A percentile compares a stretch with the other conserved stretches of the same genome.
phyloP scores from a whole-genome alignment of 306 rosid species.

The Quercus mongolica region DNA sequence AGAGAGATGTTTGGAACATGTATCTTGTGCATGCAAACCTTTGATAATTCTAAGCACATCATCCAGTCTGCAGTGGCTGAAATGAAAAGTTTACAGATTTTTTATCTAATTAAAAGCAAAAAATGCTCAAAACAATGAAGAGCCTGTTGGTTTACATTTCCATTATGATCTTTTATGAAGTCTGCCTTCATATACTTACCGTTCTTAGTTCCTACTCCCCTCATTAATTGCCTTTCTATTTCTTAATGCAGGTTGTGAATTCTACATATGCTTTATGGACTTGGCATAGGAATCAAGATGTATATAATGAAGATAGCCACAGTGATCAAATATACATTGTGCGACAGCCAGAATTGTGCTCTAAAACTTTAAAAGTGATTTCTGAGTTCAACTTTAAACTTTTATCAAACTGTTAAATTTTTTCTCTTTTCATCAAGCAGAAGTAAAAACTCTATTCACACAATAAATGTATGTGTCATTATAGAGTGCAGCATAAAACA shows the following conservation, averaged over 20 bases:
- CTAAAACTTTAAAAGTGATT: constrained; percentile 36
- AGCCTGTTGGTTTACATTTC: neutral
- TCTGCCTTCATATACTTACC: neutral
- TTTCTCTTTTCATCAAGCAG: neutral
- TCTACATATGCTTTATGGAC: constrained; percentile 86
- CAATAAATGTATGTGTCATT: neutral
- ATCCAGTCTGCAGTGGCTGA: neutral
- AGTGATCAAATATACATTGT: constrained; percentile 85
- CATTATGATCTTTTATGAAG: neutral
- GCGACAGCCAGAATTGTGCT: constrained; percentile 68
- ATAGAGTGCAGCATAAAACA: neutral
- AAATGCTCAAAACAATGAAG: neutral
- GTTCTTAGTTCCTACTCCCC: neutral
- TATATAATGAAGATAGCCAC: constrained; percentile 48
- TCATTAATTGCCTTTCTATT: neutral
- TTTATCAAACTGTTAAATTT: neutral
- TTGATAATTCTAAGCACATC: neutral
- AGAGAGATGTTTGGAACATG: too few species aligned
- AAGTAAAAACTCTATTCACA: neutral
- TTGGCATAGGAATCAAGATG: constrained; percentile 90
- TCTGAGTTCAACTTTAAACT: constrained; percentile 4
- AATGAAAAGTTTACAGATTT: neutral
- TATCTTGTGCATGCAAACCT: neutral
- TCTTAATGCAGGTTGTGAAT: constrained; percentile 60
- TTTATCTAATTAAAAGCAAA: neutral